Evolutionary conservation across 2,329 filamentous ascomycete species (phyloP).

Genomic region (Beauveria sp.): DNA sequence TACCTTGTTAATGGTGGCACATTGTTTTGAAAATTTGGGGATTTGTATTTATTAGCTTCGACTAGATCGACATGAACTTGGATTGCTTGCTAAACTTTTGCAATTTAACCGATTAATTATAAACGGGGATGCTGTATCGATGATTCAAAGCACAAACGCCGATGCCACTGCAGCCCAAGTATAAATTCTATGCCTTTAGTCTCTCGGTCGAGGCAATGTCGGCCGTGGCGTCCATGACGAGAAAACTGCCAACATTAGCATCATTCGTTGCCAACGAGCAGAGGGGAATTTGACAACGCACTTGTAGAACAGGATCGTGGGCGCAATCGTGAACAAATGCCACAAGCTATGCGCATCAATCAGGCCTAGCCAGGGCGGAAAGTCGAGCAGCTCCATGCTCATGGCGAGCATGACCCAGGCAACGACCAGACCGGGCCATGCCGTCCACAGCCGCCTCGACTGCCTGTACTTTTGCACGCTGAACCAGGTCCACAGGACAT

Average conservation of each 20-base stretch:
- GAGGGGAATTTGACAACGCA: constrained; percentile 44
- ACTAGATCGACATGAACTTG: not conserved
- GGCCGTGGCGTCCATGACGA: constrained; percentile 77
- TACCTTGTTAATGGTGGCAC: not conserved
- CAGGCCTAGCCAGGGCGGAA: constrained; percentile 72
- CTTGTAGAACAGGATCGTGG: constrained; percentile 90
- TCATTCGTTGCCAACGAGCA: not conserved
- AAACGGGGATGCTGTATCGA: not conserved
- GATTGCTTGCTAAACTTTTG: not conserved
- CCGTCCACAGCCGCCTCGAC: constrained; percentile 68
- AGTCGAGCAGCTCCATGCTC: constrained; percentile 93
- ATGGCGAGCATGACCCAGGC: constrained; percentile 89
- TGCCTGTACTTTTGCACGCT: constrained; percentile 66
- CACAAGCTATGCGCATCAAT: constrained; percentile 92
- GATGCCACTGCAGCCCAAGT: not conserved
- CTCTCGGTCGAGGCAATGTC: constrained; percentile 64
- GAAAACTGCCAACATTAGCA: constrained; percentile 53
- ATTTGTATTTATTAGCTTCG: constrained; percentile 1
- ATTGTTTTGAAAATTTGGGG: not conserved
- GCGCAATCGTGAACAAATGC: constrained; percentile 88
- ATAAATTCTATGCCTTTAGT: constrained; percentile 53
- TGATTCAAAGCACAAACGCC: not conserved
- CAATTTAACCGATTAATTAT: not conserved
- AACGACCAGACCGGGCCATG: constrained; percentile 85
- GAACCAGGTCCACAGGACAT: constrained; percentile 80